These are phyloP conservation scores for Ceratocystis destructans DNA, from an alignment of 2,329 filamentous ascomycete genomes.

Conservation along the genomic window DNA sequence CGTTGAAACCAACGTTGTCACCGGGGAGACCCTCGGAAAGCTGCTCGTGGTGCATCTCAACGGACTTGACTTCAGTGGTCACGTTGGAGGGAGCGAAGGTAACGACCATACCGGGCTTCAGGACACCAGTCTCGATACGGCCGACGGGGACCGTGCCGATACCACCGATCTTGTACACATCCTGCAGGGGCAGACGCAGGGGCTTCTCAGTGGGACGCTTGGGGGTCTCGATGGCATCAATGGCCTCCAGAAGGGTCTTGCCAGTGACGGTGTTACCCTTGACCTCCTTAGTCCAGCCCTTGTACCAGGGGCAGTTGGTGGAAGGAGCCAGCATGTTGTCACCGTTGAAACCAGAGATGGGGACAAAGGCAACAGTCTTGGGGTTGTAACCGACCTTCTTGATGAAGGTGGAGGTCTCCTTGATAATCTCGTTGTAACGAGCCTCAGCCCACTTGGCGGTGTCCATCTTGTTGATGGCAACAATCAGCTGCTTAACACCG, in stretches of 20 bases:
- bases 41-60: constrained; percentile 99
- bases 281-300: constrained; percentile 97
- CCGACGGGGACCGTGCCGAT: constrained; percentile 99
- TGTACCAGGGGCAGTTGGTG: constrained; percentile 98
- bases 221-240: constrained; percentile 88
- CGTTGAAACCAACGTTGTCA: constrained; percentile 99
- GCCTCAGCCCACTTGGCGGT: constrained; percentile 95
- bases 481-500: constrained; percentile 99
- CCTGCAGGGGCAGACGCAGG: constrained; percentile 99
- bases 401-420: constrained; percentile 99
- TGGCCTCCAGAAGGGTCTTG: constrained; percentile 98
- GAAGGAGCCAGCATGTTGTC: constrained; percentile 97
- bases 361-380: constrained; percentile 95
- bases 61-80: constrained; percentile 99
- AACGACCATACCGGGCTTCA: constrained; percentile 86
- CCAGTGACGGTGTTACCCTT: constrained; percentile 68
- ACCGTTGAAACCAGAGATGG: constrained; percentile 99
- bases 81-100: constrained; percentile 98
- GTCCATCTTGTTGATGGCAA: constrained; percentile 99
- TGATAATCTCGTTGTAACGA: constrained; percentile 98
- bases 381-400: constrained; percentile 99
- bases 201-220: constrained; percentile 96
- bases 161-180: constrained; percentile 99
- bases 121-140: constrained; percentile 98
- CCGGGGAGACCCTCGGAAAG: constrained; percentile 85